Base-by-base conservation (phyloP, 2,329 filamentous ascomycete species). In the Aspergillus clavatus region DNA sequence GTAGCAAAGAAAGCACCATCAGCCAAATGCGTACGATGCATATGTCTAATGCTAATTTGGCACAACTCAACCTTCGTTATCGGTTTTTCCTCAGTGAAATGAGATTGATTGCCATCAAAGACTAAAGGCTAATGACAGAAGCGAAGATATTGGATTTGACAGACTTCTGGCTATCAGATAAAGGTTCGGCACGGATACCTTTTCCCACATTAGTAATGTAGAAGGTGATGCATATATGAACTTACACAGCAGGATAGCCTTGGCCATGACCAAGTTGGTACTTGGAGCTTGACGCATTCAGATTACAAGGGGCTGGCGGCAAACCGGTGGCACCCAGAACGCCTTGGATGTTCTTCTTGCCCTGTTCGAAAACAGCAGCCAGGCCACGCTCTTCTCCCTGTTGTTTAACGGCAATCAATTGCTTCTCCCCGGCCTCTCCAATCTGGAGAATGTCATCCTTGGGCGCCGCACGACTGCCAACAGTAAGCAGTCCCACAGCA, bases 221-320 rank as follows among this genome's bases (percentile, higher is more conserved):
- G 46, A 40, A 29, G 19, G 38, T 46, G 39, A 44, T 49, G 28
- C 12, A 52, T n/a, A 10, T 36, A 35, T 5, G 26, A 22, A 82
- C 84, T 70, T 72, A 89, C 86, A 75, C 68, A 40, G 78, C 76
- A 26, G 79, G 73, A 69, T 95, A 96, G 48, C 84, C 78, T 61
- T 85, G 79, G 62, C 90, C 66, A 24, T 52, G 24, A 52, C 72
- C 70, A 60, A 94, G 82, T 69, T 84, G 81, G 67, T 89, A 82
- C 63, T 84, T 72, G 38, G 68, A 68, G 54, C 57, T 52, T 35
- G 69, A 68, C 47, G 76, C 58, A 55, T 74, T 80, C 68, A 83
- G 71, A n/a, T 87, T 84, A 60, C 82, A 83, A 12, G 91, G 93
- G 61, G 86, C 72, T n/a, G 93, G 93, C 46, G 93, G 93, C 69